phyloP scores from a whole-genome alignment of 106 monocot species.

The Vanilla planifolia region DNA sequence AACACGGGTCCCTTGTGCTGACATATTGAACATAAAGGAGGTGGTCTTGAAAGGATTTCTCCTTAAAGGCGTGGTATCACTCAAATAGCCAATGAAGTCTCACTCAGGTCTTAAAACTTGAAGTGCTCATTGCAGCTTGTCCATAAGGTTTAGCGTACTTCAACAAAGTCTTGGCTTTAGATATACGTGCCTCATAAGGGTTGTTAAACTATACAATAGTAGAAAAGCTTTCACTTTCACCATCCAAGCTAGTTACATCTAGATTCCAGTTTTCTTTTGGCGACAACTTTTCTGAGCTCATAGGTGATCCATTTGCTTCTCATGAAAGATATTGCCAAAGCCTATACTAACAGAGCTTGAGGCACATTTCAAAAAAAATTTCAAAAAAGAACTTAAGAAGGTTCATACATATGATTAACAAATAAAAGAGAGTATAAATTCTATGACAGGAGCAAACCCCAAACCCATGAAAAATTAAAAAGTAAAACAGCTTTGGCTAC shows the following conservation, averaged over 20 bases:
- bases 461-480: too few relatives aligned
- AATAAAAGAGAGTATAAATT: too few relatives aligned
- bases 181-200: slow-evolving; percentile 13
- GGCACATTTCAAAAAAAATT: too few relatives aligned
- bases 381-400: too few relatives aligned
- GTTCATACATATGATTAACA: too few relatives aligned
- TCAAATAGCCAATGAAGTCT: slow-evolving; percentile 36
- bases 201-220: slow-evolving; percentile 21
- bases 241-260: slow-evolving; percentile 36
- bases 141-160: slow-evolving; percentile 25
- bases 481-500: too few relatives aligned
- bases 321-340: too few relatives aligned
- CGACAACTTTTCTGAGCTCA: slow-evolving; percentile 19
- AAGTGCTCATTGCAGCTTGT: slow-evolving; percentile 14
- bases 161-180: slow-evolving; percentile 31
- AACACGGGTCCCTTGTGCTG: slow-evolving; percentile 74
- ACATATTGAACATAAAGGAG: slow-evolving; percentile 86
- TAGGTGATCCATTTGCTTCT: slow-evolving; percentile 27
- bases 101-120: slow-evolving; percentile 28
- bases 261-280: slow-evolving; percentile 14
- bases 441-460: too few relatives aligned
- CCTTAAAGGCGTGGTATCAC: slow-evolving; percentile 38
- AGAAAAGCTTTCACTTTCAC: slow-evolving; percentile 33
- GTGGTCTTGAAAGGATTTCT: slow-evolving; percentile 45
- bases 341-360: too few relatives aligned